Conservation (phyloP, 768 basidiomycete species). For the Suillus spraguei region DNA sequence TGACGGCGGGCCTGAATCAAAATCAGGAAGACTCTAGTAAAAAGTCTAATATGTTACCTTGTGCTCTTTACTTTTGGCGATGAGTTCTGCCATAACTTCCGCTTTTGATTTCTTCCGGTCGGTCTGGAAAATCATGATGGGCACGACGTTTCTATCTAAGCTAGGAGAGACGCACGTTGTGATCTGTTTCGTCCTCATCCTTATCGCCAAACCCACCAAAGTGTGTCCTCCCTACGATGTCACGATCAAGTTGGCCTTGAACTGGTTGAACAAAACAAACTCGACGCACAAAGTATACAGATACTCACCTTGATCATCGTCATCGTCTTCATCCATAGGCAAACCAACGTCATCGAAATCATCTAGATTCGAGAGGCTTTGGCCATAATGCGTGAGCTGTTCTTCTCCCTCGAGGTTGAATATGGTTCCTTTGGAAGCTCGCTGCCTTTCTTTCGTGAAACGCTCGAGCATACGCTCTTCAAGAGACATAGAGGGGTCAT, state of each 20-base stretch:
- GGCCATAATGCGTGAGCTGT: conserved; percentile 90
- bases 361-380: conserved; percentile 81
- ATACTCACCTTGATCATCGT: conserved; percentile 46
- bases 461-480: conserved; percentile 98
- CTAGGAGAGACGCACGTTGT: conserved; percentile 43
- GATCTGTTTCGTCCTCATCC: conserved; percentile 53
- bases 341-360: conserved; percentile 76
- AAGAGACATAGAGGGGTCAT: conserved; percentile 86
- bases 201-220: conserved; percentile 89
- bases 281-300: conserved; percentile 4
- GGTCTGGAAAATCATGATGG: conserved; percentile 49
- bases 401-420: conserved; percentile 95
- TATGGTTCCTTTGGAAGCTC: conserved; percentile 67
- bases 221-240: conserved; percentile 68
- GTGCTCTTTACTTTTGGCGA: conserved; percentile 95
- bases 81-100: conserved; percentile 97
- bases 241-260: conserved; percentile 66
- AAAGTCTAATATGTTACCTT: conserved; percentile 56
- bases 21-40: conserved; percentile 2
- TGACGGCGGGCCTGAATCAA: conserved; percentile 75
- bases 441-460: conserved; percentile 89
- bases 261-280: conserved; percentile 8
- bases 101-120: conserved; percentile 88
- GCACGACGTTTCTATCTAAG: background rate
- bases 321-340: conserved; percentile 54